Evolutionary conservation across 805 yeast genomes (phyloP).

Genomic region (Candida silvicultrix): DNA sequence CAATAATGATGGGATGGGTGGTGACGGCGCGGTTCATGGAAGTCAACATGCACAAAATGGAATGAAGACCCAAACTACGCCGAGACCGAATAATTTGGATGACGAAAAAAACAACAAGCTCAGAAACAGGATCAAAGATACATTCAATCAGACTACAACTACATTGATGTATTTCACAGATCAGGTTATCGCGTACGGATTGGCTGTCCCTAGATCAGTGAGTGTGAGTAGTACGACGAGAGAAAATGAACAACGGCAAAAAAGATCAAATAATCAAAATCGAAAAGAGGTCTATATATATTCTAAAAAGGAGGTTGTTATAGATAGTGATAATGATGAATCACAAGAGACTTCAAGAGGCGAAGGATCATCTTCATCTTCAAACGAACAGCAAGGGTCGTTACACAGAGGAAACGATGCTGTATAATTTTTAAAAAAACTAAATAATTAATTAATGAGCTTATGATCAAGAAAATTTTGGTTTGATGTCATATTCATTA

Average conservation of each 20-base stretch:
- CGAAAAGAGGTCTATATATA: conserved; percentile 35
- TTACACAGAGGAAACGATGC: neutral
- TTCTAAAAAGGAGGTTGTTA: conserved; percentile 34
- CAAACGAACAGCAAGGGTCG: neutral
- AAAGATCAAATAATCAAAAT: conserved; percentile 17
- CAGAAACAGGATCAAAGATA: conserved; percentile 14
- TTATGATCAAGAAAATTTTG: too few relatives aligned
- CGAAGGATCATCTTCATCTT: neutral
- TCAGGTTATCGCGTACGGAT: conserved; percentile 48
- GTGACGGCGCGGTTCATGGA: neutral
- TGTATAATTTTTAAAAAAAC: neutral
- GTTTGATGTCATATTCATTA: too few relatives aligned
- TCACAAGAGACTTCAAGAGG: neutral
- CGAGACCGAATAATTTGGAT: conserved; percentile 7
- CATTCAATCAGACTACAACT: conserved; percentile 26
- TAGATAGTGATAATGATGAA: conserved; percentile 26
- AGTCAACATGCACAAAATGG: neutral
- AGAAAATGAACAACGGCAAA: conserved; percentile 18
- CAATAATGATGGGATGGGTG: conserved; percentile 1
- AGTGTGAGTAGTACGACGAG: conserved; percentile 20
- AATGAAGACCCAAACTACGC: neutral
- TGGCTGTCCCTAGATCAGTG: conserved; percentile 49
- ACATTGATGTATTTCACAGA: conserved; percentile 42
- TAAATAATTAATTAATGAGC: neutral
- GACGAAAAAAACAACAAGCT: conserved; percentile 1